Evolutionary conservation across 2,329 filamentous ascomycete genomes (phyloP).

Genomic region (Aulographum hederae): DNA sequence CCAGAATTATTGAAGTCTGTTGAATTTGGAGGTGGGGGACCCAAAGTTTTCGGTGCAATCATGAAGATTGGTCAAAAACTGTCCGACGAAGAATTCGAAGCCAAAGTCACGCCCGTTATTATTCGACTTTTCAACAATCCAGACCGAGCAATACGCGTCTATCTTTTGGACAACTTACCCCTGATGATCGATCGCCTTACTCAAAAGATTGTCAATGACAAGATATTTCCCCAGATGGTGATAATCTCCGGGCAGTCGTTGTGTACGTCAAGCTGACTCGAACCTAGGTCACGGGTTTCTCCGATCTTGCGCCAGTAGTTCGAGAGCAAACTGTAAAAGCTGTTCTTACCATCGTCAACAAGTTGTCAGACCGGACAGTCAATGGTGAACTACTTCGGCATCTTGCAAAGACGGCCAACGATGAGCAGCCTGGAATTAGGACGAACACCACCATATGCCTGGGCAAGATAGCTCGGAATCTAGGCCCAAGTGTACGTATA

Average conservation of each 20-base stretch:
- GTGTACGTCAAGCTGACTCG: slow-evolving; percentile 38
- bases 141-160: slow-evolving; percentile 81
- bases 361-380: slow-evolving; percentile 79
- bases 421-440: slow-evolving; percentile 90
- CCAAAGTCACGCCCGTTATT: slow-evolving; percentile 68
- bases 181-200: slow-evolving; percentile 80
- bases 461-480: slow-evolving; percentile 83
- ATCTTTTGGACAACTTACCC: slow-evolving; percentile 72
- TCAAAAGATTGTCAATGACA: slow-evolving; percentile 83
- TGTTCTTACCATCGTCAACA: slow-evolving; percentile 68
- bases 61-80: slow-evolving; percentile 84
- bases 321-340: slow-evolving; percentile 93
- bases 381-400: slow-evolving; percentile 86
- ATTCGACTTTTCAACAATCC: slow-evolving; percentile 78
- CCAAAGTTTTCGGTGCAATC: slow-evolving; percentile 73
- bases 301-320: slow-evolving; percentile 76
- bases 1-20: slow-evolving; percentile 95
- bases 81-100: slow-evolving; percentile 74
- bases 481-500: slow-evolving; percentile 41
- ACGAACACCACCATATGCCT: slow-evolving; percentile 97
- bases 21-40: slow-evolving; percentile 92
- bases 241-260: slow-evolving; percentile 16
- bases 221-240: slow-evolving; percentile 89
- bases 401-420: slow-evolving; percentile 88
- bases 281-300: slow-evolving; percentile 94